Conservation (phyloP, 2,329 filamentous ascomycete genomes). For the Stachybotrys echinatus region DNA sequence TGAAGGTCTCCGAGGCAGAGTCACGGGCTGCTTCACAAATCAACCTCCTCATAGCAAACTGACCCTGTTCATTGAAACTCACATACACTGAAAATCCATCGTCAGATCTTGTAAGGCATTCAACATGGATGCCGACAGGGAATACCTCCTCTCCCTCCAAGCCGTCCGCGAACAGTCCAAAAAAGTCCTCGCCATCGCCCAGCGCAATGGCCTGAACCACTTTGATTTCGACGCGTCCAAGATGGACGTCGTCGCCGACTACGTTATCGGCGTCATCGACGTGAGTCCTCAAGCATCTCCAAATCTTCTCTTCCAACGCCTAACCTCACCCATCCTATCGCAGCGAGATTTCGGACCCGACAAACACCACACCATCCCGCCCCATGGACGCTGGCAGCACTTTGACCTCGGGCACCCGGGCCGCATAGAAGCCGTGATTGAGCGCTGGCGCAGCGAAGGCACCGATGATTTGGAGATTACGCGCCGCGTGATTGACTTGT, state of each 20-base stretch:
- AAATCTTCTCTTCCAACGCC: conserved; percentile 2
- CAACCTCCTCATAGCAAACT: too few species aligned
- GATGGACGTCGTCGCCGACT: conserved; percentile 33
- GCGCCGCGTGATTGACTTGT: conserved; percentile 53
- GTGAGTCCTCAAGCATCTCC: conserved; percentile 16
- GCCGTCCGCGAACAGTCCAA: conserved; percentile 29
- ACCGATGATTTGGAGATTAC: conserved; percentile 40
- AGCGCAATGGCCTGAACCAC: conserved; percentile 30
- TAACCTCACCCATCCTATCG: neutral
- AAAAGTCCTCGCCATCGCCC: conserved; percentile 28
- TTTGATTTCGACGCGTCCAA: conserved; percentile 33
- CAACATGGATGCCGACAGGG: conserved; percentile 8
- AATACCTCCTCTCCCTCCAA: conserved; percentile 29
- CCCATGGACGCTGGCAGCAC: conserved; percentile 58
- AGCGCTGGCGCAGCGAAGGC: conserved; percentile 34
- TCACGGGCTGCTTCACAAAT: too few species aligned
- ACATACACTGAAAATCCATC: too few species aligned
- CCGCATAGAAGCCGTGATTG: conserved; percentile 39
- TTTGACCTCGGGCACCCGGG: conserved; percentile 51
- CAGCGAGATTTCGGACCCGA: conserved; percentile 47
- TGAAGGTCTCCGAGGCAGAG: neutral
- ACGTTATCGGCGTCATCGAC: conserved; percentile 35
- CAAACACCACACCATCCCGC: conserved; percentile 40
- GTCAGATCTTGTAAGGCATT: too few species aligned
- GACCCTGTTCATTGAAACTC: too few species aligned